phyloP scores from a whole-genome alignment of 2,329 filamentous ascomycete species.

The Phoma sp. region DNA sequence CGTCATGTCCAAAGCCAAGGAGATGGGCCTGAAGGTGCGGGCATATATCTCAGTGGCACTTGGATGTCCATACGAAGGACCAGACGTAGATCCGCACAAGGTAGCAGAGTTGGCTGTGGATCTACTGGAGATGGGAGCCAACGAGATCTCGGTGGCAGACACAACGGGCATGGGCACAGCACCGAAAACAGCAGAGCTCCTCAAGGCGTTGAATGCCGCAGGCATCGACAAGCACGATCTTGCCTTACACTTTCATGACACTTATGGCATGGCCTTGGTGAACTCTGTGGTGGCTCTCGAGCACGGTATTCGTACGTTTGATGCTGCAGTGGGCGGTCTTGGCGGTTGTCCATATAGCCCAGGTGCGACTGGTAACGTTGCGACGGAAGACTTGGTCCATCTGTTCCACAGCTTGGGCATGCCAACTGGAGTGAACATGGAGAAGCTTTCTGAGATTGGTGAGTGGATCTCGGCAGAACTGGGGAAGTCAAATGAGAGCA shows the following conservation, averaged over 20 bases:
- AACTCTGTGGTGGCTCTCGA: conserved; percentile 80
- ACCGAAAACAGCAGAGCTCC: conserved; percentile 68
- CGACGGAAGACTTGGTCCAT: conserved; percentile 84
- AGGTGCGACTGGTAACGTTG: conserved; percentile 84
- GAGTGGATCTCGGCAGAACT: conserved; percentile 49
- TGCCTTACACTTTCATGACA: conserved; percentile 88
- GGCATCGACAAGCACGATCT: conserved; percentile 73
- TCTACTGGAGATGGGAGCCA: conserved; percentile 83
- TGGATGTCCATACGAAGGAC: conserved; percentile 77
- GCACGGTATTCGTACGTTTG: conserved; percentile 78
- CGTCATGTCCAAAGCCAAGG: conserved; percentile 72
- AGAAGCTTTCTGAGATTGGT: conserved; percentile 44
- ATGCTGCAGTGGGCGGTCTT: conserved; percentile 78
- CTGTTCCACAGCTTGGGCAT: conserved; percentile 74
- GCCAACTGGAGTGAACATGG: conserved; percentile 68
- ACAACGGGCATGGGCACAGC: conserved; percentile 90
- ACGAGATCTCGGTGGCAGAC: conserved; percentile 88
- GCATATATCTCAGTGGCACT: conserved; percentile 77
- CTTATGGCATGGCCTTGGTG: conserved; percentile 83
- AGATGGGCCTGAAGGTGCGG: conserved; percentile 69
- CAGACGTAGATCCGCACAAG: conserved; percentile 63
- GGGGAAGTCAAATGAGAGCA: conserved; percentile 45
- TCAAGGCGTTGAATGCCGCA: conserved; percentile 68
- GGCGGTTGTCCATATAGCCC: conserved; percentile 87
- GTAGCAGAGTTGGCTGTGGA: conserved; percentile 67